Evolutionary conservation across 208 protist genomes (phyloP), one percentile per base, ranked within the genome.

Genomic region (Tritrichomonas musculus): DNA sequence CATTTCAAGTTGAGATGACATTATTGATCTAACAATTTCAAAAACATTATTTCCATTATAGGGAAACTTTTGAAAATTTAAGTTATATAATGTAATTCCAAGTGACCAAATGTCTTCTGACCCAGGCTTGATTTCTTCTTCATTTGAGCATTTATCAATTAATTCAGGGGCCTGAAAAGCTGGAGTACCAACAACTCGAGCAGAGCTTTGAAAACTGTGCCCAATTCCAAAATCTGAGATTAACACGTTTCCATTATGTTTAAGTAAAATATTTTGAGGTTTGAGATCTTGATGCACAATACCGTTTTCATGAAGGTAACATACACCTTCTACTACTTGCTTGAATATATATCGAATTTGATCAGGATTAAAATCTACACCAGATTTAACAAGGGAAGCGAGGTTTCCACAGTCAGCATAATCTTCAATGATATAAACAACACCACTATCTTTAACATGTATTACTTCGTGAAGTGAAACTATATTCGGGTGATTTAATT

Each of bases 281-380:
- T 88, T 88, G 0, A 88, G 33, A 57, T 88, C 77, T 88, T 88
- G 77, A 50, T 88, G 77, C 53, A 88, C 77, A 39, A 88, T 88
- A 27, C 77, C 77, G 5, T 88, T 44, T 39, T 25, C 33, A 17
- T 88, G 77, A 13, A 88, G n/a, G 57, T 33, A 88, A 20, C 14
- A 44, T 39, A 88, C 47, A 57, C 47, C 77, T 14, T 53, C 41
- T 22, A 57, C 47, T 39, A 88, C 39, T 88, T 88, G 77, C 5
- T 57, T 88, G 30, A 88, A 88, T 39, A 88, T n/a, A 39, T 44
- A 17, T 33, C 47, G 8, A 60, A 47, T 88, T 88, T 88, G n/a
- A n/a, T 30, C 47, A 17, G 1, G 3, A 55, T 17, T 88, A 11
- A 88, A 88, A 30, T 82, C 49, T 22, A 11, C 27, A 36, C 47